Percentiles rank a stretch among this genome's conserved stretches.
phyloP scores from a whole-genome alignment of 805 yeast species.

The Spathaspora passalidarum region DNA sequence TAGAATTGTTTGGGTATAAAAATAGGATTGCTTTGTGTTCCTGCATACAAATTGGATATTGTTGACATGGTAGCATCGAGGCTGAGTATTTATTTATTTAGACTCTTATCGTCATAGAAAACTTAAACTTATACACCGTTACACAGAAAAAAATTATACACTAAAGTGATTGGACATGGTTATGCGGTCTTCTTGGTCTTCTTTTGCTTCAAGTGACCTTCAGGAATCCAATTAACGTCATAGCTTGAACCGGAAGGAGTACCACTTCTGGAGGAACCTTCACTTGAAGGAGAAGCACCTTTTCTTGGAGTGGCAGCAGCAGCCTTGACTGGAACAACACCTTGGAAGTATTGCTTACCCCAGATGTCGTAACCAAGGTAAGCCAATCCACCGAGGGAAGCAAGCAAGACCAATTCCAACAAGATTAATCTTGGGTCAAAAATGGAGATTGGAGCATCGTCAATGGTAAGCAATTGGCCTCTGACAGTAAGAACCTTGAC shows the following conservation, averaged over 20 bases:
- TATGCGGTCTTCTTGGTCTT: constrained; percentile 24
- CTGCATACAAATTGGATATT: not conserved
- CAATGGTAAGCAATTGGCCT: constrained; percentile 54
- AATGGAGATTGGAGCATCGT: constrained; percentile 64
- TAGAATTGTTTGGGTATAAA: not conserved
- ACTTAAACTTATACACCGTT: not conserved
- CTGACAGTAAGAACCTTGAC: constrained; percentile 55
- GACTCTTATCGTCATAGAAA: not conserved
- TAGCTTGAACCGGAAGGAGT: constrained; percentile 23
- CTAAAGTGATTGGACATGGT: not conserved
- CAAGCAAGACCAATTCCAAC: constrained; percentile 53
- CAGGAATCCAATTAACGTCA: constrained; percentile 60
- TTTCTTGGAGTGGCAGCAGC: constrained; percentile 22
- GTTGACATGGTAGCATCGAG: not conserved
- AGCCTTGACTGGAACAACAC: constrained; percentile 30
- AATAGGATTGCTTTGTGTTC: not conserved
- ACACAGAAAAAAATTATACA: not conserved
- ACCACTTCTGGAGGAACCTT: constrained; percentile 11
- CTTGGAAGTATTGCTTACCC: constrained; percentile 45
- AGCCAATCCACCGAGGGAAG: constrained; percentile 46
- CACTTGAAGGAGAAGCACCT: constrained; percentile 17
- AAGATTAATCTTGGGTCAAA: constrained; percentile 72
- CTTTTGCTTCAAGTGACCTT: constrained; percentile 44
- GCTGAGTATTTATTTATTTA: not conserved
- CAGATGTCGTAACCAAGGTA: constrained; percentile 45